Conservation (phyloP, 2,329 filamentous ascomycete species). For the Penicillium frequentans region DNA sequence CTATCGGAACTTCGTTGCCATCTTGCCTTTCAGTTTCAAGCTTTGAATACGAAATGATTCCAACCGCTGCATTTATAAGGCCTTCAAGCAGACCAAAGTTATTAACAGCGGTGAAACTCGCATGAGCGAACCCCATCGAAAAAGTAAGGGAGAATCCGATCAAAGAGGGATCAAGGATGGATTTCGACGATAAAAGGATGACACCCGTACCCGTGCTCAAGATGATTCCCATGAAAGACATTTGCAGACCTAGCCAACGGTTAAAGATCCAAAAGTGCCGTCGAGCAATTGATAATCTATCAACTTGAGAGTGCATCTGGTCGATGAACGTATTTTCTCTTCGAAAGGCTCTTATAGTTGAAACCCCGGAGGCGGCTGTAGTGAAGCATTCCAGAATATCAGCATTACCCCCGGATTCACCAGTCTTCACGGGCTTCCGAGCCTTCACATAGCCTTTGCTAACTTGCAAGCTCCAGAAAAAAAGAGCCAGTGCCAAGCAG, state of each 20-base stretch:
- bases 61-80: neutral
- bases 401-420: neutral
- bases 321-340: neutral
- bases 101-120: neutral
- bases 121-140: neutral
- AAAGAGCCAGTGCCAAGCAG: neutral
- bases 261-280: neutral
- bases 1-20: conserved; percentile 63
- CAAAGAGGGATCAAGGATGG: neutral
- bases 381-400: neutral
- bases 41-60: neutral
- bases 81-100: neutral
- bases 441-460: neutral
- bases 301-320: neutral
- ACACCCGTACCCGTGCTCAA: neutral
- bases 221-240: neutral
- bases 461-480: neutral
- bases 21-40: conserved; percentile 27
- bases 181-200: neutral
- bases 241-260: neutral
- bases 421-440: neutral
- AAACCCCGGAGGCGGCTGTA: neutral
- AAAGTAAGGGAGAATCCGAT: neutral
- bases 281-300: neutral
- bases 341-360: neutral